Evolutionary conservation across 495 filamentous ascomycete genomes (phyloP).

Genomic region (Trichodelitschia bisporula): DNA sequence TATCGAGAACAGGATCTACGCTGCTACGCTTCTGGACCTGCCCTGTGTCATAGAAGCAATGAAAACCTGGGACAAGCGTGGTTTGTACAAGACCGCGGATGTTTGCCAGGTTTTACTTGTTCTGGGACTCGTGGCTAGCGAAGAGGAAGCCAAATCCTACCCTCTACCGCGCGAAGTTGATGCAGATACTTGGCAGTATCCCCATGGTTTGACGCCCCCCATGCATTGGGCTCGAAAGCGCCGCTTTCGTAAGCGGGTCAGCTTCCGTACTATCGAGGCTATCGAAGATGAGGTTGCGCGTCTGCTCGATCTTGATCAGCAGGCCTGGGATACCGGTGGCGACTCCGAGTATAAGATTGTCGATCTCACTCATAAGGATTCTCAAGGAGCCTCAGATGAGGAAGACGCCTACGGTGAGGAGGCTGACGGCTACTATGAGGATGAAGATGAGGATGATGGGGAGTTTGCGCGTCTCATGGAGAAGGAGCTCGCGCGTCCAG

Average conservation of each 20-base stretch:
- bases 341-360: conserved; percentile 33
- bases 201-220: conserved; percentile 80
- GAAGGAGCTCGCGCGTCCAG: conserved; percentile 20
- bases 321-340: conserved; percentile 21
- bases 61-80: conserved; percentile 85
- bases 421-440: conserved; percentile 8
- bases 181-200: conserved; percentile 43
- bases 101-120: conserved; percentile 89
- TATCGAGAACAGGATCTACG: conserved; percentile 46
- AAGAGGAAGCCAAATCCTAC: conserved; percentile 44
- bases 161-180: conserved; percentile 41
- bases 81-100: conserved; percentile 83
- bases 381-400: conserved; percentile 11
- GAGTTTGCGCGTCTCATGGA: conserved; percentile 28
- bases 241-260: conserved; percentile 63
- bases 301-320: conserved; percentile 41
- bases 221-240: conserved; percentile 68
- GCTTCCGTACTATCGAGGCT: conserved; percentile 64
- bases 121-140: conserved; percentile 38
- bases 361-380: conserved; percentile 33
- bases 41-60: conserved; percentile 83
- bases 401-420: conserved; percentile 7
- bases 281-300: conserved; percentile 65
- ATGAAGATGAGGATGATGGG: conserved; percentile 26
- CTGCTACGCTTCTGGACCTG: conserved; percentile 63